A percentile compares a stretch with the other conserved stretches of the same genome.
Conservation (phyloP, 352 stramenopile genomes). For the Aphanomyces invadans region DNA sequence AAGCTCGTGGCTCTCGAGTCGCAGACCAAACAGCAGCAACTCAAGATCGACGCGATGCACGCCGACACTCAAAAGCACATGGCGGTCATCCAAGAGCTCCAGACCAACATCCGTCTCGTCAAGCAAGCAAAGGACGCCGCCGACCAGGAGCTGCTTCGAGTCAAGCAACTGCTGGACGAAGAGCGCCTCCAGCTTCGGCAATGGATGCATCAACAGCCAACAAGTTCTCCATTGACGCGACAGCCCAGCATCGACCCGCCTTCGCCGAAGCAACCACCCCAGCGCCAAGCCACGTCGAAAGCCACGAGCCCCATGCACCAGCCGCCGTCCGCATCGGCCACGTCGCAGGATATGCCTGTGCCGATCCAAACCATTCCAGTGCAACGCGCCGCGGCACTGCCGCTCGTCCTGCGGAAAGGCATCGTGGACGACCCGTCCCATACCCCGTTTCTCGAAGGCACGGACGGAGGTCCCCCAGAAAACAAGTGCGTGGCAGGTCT, state of each 20-base stretch:
- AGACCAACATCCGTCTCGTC: constrained; percentile 73
- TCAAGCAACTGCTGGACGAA: constrained; percentile 62
- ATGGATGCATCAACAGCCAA: no score
- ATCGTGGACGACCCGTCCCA: not conserved
- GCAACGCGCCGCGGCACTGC: not conserved
- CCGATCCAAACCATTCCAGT: not conserved
- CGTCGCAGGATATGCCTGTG: no score
- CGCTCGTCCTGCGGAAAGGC: not conserved
- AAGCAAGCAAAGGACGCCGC: constrained; percentile 66
- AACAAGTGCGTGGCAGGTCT: no score
- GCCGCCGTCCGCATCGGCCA: not conserved
- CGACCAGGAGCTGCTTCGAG: constrained; percentile 50
- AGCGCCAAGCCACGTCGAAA: not conserved
- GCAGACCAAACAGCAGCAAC: constrained; percentile 64
- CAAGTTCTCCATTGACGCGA: not conserved
- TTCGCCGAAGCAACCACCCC: not conserved
- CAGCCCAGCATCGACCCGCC: not conserved
- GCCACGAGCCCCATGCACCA: not conserved
- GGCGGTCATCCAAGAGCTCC: constrained; percentile 65
- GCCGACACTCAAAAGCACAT: constrained; percentile 81
- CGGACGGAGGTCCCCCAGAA: not conserved
- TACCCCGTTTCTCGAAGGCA: not conserved
- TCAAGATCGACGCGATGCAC: constrained; percentile 52
- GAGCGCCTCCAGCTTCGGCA: constrained; percentile 33
- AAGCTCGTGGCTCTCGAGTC: constrained; percentile 84